These are phyloP conservation scores for Scedosporium apiospermum DNA, from an alignment of 2,329 filamentous ascomycete genomes.

Conservation along the genomic window DNA sequence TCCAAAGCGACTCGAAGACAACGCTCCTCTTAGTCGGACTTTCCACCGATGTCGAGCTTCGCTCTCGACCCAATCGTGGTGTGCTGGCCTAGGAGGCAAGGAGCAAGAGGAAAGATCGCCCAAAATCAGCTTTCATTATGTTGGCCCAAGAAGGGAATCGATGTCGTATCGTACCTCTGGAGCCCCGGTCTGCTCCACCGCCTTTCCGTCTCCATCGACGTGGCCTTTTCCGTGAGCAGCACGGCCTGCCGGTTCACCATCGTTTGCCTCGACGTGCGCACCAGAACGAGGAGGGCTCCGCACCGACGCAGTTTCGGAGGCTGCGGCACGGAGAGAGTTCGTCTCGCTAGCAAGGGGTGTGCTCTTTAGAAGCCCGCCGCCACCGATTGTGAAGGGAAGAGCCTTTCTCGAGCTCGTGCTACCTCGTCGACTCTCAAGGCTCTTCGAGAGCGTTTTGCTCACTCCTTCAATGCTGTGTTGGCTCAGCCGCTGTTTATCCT, in stretches of 20 bases:
- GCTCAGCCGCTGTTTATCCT: slow-evolving; percentile 34
- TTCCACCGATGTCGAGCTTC: slow-evolving; percentile 22
- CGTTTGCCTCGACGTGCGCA: neutral
- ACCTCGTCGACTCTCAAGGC: slow-evolving; percentile 81
- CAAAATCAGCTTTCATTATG: slow-evolving; percentile 25
- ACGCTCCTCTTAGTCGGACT: slow-evolving; percentile 41
- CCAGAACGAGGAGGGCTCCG: slow-evolving; percentile 24
- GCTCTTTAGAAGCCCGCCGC: slow-evolving; percentile 34
- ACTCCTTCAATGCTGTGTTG: slow-evolving; percentile 59
- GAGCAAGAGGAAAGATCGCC: neutral
- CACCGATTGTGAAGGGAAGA: slow-evolving; percentile 39
- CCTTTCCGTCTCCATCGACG: slow-evolving; percentile 9
- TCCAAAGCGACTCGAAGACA: slow-evolving; percentile 55
- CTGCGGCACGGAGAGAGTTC: slow-evolving; percentile 43
- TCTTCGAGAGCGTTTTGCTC: slow-evolving; percentile 73
- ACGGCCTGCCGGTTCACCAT: neutral
- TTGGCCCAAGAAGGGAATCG: slow-evolving; percentile 39
- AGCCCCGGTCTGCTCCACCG: slow-evolving; percentile 15
- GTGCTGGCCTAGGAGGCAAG: slow-evolving; percentile 8
- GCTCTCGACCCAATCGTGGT: slow-evolving; percentile 25
- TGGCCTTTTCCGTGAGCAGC: neutral
- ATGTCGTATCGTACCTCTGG: slow-evolving; percentile 44
- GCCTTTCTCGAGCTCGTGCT: slow-evolving; percentile 79
- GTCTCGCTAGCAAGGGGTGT: slow-evolving; percentile 48
- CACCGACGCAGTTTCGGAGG: slow-evolving; percentile 29